Evolutionary conservation across 805 yeast species (phyloP).

Genomic region (Nakazawaea molendinolei): DNA sequence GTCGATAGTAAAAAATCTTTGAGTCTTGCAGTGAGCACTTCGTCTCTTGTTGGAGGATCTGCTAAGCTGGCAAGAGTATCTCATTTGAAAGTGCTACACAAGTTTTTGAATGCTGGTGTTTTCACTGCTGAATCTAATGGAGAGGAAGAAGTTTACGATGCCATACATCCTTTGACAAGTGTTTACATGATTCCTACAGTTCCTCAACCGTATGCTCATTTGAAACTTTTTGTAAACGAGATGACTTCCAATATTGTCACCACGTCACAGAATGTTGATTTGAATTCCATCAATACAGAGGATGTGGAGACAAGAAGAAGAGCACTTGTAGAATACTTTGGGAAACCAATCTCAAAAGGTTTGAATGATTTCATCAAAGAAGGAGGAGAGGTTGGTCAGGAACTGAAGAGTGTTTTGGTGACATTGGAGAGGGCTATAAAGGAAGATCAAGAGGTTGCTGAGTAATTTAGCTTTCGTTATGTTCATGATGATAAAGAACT

Average conservation of each 20-base stretch:
- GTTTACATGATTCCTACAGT: conserved; percentile 47
- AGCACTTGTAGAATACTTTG: conserved; percentile 47
- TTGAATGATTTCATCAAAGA: conserved; percentile 49
- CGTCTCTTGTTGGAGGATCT: conserved; percentile 17
- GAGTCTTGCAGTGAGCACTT: conserved; percentile 20
- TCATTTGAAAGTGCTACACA: conserved; percentile 34
- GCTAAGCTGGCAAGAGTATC: conserved; percentile 29
- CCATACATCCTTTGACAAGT: conserved; percentile 40
- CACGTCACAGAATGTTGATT: conserved; percentile 20
- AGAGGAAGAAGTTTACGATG: conserved; percentile 13
- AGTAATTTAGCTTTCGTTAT: too few species aligned
- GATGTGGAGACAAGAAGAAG: conserved; percentile 51
- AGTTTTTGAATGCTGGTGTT: conserved; percentile 21
- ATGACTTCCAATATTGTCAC: conserved; percentile 8
- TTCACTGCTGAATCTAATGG: conserved; percentile 12
- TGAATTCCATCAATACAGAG: conserved; percentile 47
- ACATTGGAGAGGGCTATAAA: conserved; percentile 12
- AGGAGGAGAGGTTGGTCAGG: conserved; percentile 67
- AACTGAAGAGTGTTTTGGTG: conserved; percentile 26
- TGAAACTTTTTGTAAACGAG: conserved; percentile 50
- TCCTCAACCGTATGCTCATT: conserved; percentile 58
- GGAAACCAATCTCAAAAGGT: conserved; percentile 41
- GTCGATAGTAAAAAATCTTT: conserved; percentile 20
- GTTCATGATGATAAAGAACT: too few species aligned
- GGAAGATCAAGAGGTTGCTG: conserved; percentile 6